phyloP scores from a whole-genome alignment of 2,329 filamentous ascomycete genomes.

The Neopestalotiopsis sp. region DNA sequence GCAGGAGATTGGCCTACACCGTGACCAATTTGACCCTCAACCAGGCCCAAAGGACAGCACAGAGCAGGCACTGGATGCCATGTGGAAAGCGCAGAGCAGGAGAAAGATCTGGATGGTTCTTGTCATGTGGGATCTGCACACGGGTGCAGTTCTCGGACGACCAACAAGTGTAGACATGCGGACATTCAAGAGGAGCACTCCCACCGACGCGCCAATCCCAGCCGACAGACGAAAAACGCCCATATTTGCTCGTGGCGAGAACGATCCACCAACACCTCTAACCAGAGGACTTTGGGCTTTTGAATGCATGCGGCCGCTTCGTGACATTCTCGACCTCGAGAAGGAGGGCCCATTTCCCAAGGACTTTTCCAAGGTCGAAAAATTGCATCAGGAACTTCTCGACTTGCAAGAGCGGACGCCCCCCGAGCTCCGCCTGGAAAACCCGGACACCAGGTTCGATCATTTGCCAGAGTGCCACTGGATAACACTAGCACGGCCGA shows the following conservation, averaged over 20 bases:
- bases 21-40: constrained; percentile 57
- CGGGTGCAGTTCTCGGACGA: constrained; percentile 57
- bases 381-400: constrained; percentile 56
- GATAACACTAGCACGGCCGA: constrained; percentile 52
- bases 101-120: constrained; percentile 63
- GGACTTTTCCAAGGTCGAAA: constrained; percentile 59
- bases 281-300: constrained; percentile 59
- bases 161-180: constrained; percentile 61
- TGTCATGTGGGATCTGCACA: constrained; percentile 60
- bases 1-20: constrained; percentile 66
- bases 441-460: constrained; percentile 64
- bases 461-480: constrained; percentile 57
- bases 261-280: constrained; percentile 62
- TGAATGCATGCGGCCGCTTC: constrained; percentile 52
- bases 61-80: constrained; percentile 58
- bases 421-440: constrained; percentile 57
- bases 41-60: constrained; percentile 48
- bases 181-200: constrained; percentile 52
- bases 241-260: constrained; percentile 51
- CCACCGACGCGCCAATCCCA: constrained; percentile 59
- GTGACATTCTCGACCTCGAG: constrained; percentile 61
- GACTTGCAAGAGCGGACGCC: constrained; percentile 56
- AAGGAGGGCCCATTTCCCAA: constrained; percentile 60
- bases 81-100: constrained; percentile 63
- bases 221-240: constrained; percentile 53